Base-by-base conservation (phyloP, 768 basidiomycete species). In the Tricholoma sp. region DNA sequence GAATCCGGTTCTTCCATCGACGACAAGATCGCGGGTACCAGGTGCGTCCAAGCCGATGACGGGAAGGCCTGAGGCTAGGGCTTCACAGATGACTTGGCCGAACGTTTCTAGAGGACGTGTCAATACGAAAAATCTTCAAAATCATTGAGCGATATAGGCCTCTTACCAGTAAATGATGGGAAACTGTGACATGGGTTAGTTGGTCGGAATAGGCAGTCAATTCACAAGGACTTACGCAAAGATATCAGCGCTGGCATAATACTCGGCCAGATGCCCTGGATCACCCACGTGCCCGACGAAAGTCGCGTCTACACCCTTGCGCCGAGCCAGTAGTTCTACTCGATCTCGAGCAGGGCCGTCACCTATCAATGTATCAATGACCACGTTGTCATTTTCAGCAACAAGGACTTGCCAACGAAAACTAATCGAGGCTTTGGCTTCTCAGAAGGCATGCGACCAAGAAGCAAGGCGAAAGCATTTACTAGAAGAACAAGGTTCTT, bases 71-170 rank as follows among this genome's bases (percentile, higher is more conserved):
- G 47, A 50, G 7, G 47, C 47, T 31, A 50, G 47, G 5, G 47
- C 47, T 50, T 50, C 47, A 18, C 47, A 50, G 27, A 50, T 50
- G n/a, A 50, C 47, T 50, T 50, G 47, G 8, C 47, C 47, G 27
- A 50, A 50, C 9, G 47, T 50, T 50, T 50, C 47, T 50, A 6
- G 11, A 27, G 8, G 18, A 2, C 21, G 11, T 24, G 4, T 43
- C 19, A 19, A 43, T 24, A 27, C 5, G 18, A 43, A 6, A 24
- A 5, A 12, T 16, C 21, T n/a, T 22, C 5, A 9, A 2, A 14
- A 14, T n/a, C n/a, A n/a, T 46, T 22, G 45, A 24, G 19, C 1
- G 4, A 24, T 24, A 24, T 4, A 29, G 27, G 16, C 2, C 4
- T 27, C 47, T 31, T 5, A 31, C 47, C 47, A 31, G 47, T 50